Evolutionary conservation across 176 grass and related monocot species (phyloP), one percentile per base, ranked within the genome.

Genomic region (Triticum monococcum): DNA sequence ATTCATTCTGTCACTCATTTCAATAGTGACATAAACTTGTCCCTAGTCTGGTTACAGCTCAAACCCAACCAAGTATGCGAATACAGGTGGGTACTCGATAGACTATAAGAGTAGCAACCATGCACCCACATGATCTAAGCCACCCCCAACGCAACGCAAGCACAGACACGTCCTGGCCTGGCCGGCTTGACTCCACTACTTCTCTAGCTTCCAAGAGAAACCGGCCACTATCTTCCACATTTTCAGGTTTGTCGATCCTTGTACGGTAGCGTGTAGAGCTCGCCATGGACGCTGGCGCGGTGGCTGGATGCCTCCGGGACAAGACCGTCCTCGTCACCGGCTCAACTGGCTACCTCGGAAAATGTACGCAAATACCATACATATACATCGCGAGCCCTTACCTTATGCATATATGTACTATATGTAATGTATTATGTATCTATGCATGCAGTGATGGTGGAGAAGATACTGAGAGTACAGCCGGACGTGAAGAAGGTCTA

Each of bases 291-390:
- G 81, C 77, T 22, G 25, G 33, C 7, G 76, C 18, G 25, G 87
- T 94, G 30, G 81, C 71, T 68, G 89, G 87, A 31, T 85, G 81
- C 32, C 88, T 92, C 84, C 87, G 69, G 72, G 78, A 78, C 24
- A 90, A 91, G 89, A 90, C 31, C 28, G 57, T 90, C 65, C 90
- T 95, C 12, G 32, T 95, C 72, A 95, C 89, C 3, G 90, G 93
- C n/a, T 90, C 90, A 7, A 95, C 90, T 60, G 93, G 93, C 9
- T 95, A 86, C 25, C 77, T 92, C 16, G 90, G 84, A 5, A 95
- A 92, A 81, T 71, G 92, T 94, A 89, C 8, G 52, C 23, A 22
- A 20, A 57, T 20, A 2, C 17, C 54, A 57, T 20, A 30, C 28
- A 7, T 57, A 22, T 20, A 56, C 17, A 56, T 54, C 16, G 48